Evolutionary conservation across 805 yeast genomes (phyloP).

Genomic region (Metschnikowia hibisci): DNA sequence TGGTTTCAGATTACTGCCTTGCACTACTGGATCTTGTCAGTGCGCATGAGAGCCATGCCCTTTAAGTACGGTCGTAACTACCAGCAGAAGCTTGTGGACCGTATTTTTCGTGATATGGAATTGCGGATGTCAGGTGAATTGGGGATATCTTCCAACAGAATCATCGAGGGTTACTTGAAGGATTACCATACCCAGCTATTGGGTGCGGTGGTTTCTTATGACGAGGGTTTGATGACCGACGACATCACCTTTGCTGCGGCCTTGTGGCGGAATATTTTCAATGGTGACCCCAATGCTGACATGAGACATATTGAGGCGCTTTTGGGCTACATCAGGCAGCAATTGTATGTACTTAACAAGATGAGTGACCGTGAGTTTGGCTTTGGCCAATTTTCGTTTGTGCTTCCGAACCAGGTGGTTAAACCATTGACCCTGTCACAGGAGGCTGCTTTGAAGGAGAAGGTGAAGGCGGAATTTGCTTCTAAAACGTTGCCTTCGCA

Average conservation of each 20-base stretch:
- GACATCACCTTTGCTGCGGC: slow-evolving; percentile 78
- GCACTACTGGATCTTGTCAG: slow-evolving; percentile 91
- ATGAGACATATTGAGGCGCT: slow-evolving; percentile 80
- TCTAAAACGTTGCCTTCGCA: slow-evolving; percentile 57
- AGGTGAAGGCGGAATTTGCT: slow-evolving; percentile 52
- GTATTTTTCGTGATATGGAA: slow-evolving; percentile 88
- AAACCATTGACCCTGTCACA: slow-evolving; percentile 66
- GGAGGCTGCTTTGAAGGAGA: slow-evolving; percentile 48
- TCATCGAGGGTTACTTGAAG: slow-evolving; percentile 80
- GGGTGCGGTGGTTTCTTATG: slow-evolving; percentile 87
- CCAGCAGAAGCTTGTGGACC: slow-evolving; percentile 87
- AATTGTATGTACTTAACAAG: slow-evolving; percentile 79
- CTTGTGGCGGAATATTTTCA: slow-evolving; percentile 86
- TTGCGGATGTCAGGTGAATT: slow-evolving; percentile 79
- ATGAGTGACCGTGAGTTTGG: slow-evolving; percentile 92
- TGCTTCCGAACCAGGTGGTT: slow-evolving; percentile 76
- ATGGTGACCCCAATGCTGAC: slow-evolving; percentile 78
- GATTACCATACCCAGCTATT: slow-evolving; percentile 87
- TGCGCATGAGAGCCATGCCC: slow-evolving; percentile 96
- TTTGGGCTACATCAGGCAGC: slow-evolving; percentile 87
- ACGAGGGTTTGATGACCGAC: slow-evolving; percentile 81
- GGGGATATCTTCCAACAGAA: slow-evolving; percentile 75
- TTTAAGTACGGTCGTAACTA: slow-evolving; percentile 82
- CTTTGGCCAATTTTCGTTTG: slow-evolving; percentile 80
- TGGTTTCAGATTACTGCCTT: slow-evolving; percentile 92